phyloP scores from a whole-genome alignment of 2,329 filamentous ascomycete species.

The Beauveria australis region DNA sequence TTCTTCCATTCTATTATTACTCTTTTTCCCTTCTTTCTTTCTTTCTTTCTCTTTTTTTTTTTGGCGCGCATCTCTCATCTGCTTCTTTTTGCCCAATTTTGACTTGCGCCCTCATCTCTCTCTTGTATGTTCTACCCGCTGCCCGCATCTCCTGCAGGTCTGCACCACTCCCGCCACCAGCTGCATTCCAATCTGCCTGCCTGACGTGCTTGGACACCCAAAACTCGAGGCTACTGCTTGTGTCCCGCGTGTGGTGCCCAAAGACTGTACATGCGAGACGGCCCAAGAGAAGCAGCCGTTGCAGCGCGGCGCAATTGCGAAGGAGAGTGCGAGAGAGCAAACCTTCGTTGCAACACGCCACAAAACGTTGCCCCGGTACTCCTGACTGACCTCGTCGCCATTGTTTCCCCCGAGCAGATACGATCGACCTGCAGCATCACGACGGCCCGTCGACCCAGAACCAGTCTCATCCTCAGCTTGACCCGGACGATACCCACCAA shows the following conservation, averaged over 20 bases:
- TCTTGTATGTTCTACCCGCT: slow-evolving; percentile 6
- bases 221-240: neutral
- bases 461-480: slow-evolving; percentile 48
- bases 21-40: neutral
- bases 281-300: neutral
- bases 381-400: slow-evolving; percentile 7
- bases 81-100: neutral
- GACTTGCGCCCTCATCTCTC: neutral
- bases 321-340: neutral
- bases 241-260: neutral
- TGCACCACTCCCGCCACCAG: neutral
- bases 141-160: neutral
- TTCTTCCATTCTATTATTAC: neutral
- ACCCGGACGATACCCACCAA: slow-evolving; percentile 33
- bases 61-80: neutral
- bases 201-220: neutral
- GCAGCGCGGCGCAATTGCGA: neutral
- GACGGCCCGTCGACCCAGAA: slow-evolving; percentile 76
- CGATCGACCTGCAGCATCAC: slow-evolving; percentile 86
- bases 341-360: neutral
- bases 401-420: slow-evolving; percentile 49
- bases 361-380: neutral
- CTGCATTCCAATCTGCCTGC: slow-evolving; percentile 5
- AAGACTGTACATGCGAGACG: neutral
- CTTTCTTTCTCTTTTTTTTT: neutral